A percentile compares a stretch with the other conserved stretches of the same genome.
Evolutionary conservation across 371 early-diverging fungal genomes (phyloP).

Genomic region (Globomyces sp.): DNA sequence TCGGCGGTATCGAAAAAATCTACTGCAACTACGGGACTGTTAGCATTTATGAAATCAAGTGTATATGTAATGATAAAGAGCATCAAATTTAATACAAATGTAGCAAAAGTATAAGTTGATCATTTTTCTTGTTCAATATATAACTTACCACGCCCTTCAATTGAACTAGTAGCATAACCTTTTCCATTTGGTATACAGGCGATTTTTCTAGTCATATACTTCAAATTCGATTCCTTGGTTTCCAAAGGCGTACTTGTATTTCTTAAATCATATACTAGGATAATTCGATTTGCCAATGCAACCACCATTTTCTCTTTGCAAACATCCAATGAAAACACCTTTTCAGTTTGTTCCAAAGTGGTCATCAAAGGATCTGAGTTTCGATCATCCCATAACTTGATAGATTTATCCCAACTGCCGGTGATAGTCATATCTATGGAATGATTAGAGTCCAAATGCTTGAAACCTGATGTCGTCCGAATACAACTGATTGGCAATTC

Average conservation of each 20-base stretch:
- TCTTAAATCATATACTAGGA: slow-evolving; percentile 80
- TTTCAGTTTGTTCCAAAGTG: slow-evolving; percentile 58
- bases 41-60: too few relatives aligned
- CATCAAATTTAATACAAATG: too few relatives aligned
- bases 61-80: too few relatives aligned
- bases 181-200: slow-evolving; percentile 76
- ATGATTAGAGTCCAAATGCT: not conserved
- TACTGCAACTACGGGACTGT: slow-evolving; percentile 52
- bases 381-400: slow-evolving; percentile 73
- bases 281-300: slow-evolving; percentile 74
- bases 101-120: too few relatives aligned
- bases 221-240: slow-evolving; percentile 71
- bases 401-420: slow-evolving; percentile 89
- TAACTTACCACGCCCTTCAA: slow-evolving; percentile 81
- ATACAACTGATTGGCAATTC: slow-evolving; percentile 44
- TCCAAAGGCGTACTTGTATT: slow-evolving; percentile 74
- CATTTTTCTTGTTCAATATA: too few relatives aligned
- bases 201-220: slow-evolving; percentile 75
- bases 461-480: not conserved
- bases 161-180: slow-evolving; percentile 82
- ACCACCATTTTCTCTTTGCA: slow-evolving; percentile 70
- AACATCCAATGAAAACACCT: slow-evolving; percentile 81
- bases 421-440: slow-evolving; percentile 61
- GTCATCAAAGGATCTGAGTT: slow-evolving; percentile 24
- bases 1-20: slow-evolving; percentile 80